Base-by-base conservation (phyloP, 768 basidiomycete species). In the Myochromella boudieri region DNA sequence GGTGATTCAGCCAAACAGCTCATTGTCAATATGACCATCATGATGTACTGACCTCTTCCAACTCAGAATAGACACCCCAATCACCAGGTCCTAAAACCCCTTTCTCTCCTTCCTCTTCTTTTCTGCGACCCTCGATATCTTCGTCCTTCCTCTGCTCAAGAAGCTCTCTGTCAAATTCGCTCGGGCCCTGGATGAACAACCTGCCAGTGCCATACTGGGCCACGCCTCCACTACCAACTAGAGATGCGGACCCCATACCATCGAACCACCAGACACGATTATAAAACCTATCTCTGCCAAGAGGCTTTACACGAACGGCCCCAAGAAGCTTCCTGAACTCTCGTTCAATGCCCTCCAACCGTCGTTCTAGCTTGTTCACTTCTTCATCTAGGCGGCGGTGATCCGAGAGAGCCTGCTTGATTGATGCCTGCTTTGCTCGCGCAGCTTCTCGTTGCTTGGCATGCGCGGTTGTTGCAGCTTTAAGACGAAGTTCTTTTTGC, bases 251-350 rank as follows among this genome's bases (percentile, higher is more conserved):
- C 6, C 95, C 95, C 76, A 94, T 80, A 8, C 95, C 95, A 66
- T 99, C 95, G 62, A 97, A 91, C 95, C 95, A 99, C 95, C 95
- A 99, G 49, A 97, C 75, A 25, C 91, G 83, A 62, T 97, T 95
- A 60, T 90, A 88, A 67, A 97, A 99, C 43, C 97, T 78, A 62
- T 99, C 97, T 52, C 80, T 78, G 11, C 97, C 97, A 41, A 98
- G 60, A 1, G 95, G 92, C 59, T 92, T 88, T 17, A 91, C 85
- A 43, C 97, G 79, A 39, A 94, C 79, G 5, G 86, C 82, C 46
- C 91, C 90, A 32, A 92, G 74, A 39, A 91, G 76, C 63, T 94
- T 87, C 53, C 97, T 77, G 71, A 98, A 99, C 52, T 98, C 95
- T 36, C 91, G 85, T 62, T 97, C 95, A 52, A 95, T 89, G 39